Conservation (phyloP, 2,329 filamentous ascomycete species). For the Diaporthe citri region DNA sequence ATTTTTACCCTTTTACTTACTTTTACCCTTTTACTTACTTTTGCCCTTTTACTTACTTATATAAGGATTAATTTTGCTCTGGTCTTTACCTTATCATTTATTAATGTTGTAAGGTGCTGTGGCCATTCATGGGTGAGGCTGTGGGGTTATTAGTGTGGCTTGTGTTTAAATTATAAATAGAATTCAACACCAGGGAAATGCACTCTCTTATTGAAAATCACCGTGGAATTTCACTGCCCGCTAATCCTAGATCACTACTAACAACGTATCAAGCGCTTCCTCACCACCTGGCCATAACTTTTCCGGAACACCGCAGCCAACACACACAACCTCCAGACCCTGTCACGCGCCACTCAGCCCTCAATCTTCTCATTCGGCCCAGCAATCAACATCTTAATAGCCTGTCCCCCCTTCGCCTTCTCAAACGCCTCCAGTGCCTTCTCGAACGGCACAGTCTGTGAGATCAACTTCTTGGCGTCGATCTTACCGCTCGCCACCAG, state of each 20-base stretch:
- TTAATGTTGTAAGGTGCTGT: background rate
- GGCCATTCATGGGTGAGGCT: no score
- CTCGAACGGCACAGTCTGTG: conserved; percentile 80
- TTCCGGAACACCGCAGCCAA: background rate
- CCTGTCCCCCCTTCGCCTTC: conserved; percentile 86
- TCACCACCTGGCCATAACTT: background rate
- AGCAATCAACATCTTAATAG: conserved; percentile 77
- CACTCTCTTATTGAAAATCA: background rate
- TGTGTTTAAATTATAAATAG: background rate
- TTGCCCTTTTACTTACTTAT: background rate
- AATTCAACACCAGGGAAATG: background rate
- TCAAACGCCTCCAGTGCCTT: conserved; percentile 89
- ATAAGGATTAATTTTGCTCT: background rate
- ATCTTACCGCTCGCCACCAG: conserved; percentile 80
- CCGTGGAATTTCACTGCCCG: background rate
- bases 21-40: conserved; percentile 32
- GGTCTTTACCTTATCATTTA: background rate
- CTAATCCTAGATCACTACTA: background rate
- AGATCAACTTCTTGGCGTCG: conserved; percentile 86
- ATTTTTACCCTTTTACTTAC: no score
- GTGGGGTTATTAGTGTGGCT: background rate
- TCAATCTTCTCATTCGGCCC: conserved; percentile 72
- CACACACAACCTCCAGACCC: background rate
- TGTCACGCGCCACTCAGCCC: background rate
- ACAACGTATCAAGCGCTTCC: background rate